Evolutionary conservation across 257 asterid species (phyloP), one percentile per base, ranked within the genome.

Genomic region (Ehretia macrophylla): DNA sequence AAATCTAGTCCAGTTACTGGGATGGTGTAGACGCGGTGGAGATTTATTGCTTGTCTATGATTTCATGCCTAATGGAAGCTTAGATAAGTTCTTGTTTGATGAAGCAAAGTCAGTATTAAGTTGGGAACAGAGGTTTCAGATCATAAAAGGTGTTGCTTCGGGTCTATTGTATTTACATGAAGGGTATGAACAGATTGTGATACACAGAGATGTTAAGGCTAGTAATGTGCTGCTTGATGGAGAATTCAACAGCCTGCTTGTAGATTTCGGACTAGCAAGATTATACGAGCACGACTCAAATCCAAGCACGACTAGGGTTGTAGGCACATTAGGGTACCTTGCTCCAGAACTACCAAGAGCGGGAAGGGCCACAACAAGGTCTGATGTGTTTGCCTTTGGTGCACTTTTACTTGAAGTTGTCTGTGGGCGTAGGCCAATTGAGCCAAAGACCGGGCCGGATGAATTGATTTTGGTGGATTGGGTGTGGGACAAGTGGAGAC

Each of bases 21-120:
- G 96, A 9, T 85, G 93, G 96, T n/a, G n/a, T 49, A 68, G 91
- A 68, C 66, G 81, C 17, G 77, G 75, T 5, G 67, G 73, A 5
- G 94, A 87, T 35, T 72, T 87, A 8, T 32, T 87, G 11, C 79
- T 85, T 0, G 96, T 84, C 4, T 85, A 87, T 27, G 96, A 87
- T 40, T 82, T 55, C 44, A 85, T 82, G 94, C 83, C 96, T 9
- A 87, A 84, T 46, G 88, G 91, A 19, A 87, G 88, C 62, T 68
- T 85, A 50, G 86, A 82, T 14, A 76, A 64, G 55, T 77, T 57
- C 72, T 54, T 87, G 27, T 82, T 80, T 17, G 81, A 71, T 44
- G 50, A 77, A 12, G 77, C 86, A 0, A 65, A 40, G 27, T 39
- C 47, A 17, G 56, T 72, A 1, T 63, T 82, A 52, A 58, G 58